Base-by-base conservation (phyloP, 768 basidiomycete species). In the Tulasnella sp. region DNA sequence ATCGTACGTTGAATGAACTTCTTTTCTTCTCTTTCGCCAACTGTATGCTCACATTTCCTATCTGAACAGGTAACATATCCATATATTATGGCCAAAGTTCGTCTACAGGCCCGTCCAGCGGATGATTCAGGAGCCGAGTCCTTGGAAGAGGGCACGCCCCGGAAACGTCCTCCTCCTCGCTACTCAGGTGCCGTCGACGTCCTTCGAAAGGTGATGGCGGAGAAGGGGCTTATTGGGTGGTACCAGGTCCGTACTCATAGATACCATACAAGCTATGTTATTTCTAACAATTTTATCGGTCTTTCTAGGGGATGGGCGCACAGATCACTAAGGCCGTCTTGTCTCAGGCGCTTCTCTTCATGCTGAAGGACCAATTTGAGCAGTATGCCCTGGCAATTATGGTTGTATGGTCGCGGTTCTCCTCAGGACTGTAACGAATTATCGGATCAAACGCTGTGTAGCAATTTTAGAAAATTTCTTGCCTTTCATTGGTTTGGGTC, bases 311-410 rank as follows among this genome's bases (percentile, higher is more conserved):
- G 10, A 94, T 99, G 88, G 78, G 86, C 64, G 94, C 96, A 0
- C 96, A 99, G 71, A 93, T 98, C 60, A 78, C 83, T 52, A 99
- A 99, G 71, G 96, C 95, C 0, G 94, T 97, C 11, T 73, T 99
- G 13, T 88, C 91, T 7, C 96, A 99, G 71, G 95, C 93, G 1
- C 77, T 99, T 64, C 73, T 98, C 55, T 99, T 99, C 76, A 86
- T 95, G 75, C 89, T 92, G 64, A 99, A 99, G 73, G 95, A 97
- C 67, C 88, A 93, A 68, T 94, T 99, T 67, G 96, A 99, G 70
- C 81, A 80, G 3, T 95, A 86, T 80, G 84, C 90, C 1, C 74
- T 91, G 56, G 72, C 77, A 11, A 78, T 93, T 61, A 82, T 89
- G 76, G 70, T 82, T 23, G 61, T 85, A 43, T 72, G 61, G 63